phyloP scores from a whole-genome alignment of 306 rosid species.

The Rosa multiflora region DNA sequence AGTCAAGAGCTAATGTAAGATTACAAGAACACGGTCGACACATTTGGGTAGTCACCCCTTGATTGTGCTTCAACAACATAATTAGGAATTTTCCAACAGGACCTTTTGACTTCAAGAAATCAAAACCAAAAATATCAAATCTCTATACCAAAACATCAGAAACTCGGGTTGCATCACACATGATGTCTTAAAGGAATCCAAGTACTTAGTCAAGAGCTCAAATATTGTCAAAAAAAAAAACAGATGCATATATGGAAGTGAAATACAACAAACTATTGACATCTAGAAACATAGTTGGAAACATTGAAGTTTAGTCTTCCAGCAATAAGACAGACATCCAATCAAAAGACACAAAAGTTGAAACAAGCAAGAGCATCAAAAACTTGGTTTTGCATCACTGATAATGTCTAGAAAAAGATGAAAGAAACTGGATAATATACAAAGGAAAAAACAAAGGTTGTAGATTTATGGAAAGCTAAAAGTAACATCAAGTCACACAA shows the following conservation, averaged over 20 bases:
- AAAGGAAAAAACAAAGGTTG: too few relatives aligned
- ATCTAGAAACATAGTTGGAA: not conserved
- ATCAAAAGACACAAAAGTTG: not conserved
- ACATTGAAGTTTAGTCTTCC: not conserved
- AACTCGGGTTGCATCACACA: slow-evolving; percentile 34
- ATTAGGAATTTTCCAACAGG: too few relatives aligned
- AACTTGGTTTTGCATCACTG: too few relatives aligned
- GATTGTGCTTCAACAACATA: not conserved
- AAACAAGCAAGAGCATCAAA: too few relatives aligned
- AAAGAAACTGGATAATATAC: too few relatives aligned
- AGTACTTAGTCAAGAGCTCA: slow-evolving; percentile 45
- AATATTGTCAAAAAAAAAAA: too few relatives aligned
- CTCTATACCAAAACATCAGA: slow-evolving; percentile 41
- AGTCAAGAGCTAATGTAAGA: too few relatives aligned
- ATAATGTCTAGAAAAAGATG: too few relatives aligned
- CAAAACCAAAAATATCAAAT: not conserved
- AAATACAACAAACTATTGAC: not conserved
- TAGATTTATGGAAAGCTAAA: not conserved
- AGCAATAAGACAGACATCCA: not conserved
- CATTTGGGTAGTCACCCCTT: not conserved
- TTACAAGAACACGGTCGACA: not conserved
- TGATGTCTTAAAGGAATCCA: slow-evolving; percentile 43
- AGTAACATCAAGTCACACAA: too few relatives aligned
- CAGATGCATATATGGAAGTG: not conserved
- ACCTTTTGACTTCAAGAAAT: too few relatives aligned